Evolutionary conservation across 352 stramenopile species (phyloP).

Genomic region (Plasmopara halstedii): DNA sequence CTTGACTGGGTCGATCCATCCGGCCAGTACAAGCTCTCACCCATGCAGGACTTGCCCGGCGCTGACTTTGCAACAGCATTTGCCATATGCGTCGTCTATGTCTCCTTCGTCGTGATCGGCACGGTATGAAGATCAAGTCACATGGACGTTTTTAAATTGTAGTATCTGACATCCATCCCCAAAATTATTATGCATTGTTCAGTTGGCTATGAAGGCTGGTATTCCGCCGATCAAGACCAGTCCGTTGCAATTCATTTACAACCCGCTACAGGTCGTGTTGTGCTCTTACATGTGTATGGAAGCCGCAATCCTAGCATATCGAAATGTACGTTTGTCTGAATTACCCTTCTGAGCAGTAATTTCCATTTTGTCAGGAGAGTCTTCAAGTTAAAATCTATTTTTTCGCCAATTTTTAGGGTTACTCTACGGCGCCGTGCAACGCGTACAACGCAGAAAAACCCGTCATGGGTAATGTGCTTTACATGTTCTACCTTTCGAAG

Average conservation of each 20-base stretch:
- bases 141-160: slow-evolving; percentile 10
- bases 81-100: slow-evolving; percentile 51
- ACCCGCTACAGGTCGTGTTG: slow-evolving; percentile 93
- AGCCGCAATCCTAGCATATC: slow-evolving; percentile 88
- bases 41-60: slow-evolving; percentile 31
- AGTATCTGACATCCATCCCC: background rate
- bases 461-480: slow-evolving; percentile 93
- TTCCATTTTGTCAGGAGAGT: too few relatives aligned
- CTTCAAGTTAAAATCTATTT: too few relatives aligned
- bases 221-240: slow-evolving; percentile 68
- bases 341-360: background rate
- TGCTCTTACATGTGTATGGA: slow-evolving; percentile 97
- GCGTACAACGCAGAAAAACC: slow-evolving; percentile 83
- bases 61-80: slow-evolving; percentile 51
- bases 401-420: slow-evolving; percentile 59
- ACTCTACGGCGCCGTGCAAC: slow-evolving; percentile 91
- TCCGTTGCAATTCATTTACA: slow-evolving; percentile 94
- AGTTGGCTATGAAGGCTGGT: slow-evolving; percentile 67
- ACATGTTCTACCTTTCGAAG: slow-evolving; percentile 99
- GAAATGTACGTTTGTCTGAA: slow-evolving; percentile 36
- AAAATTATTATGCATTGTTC: background rate
- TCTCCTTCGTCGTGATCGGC: slow-evolving; percentile 61
- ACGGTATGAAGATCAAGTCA: slow-evolving; percentile 26
- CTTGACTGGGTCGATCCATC: slow-evolving; percentile 42
- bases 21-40: slow-evolving; percentile 39